Conservation (phyloP, 345 rosid genomes). For the Theobroma cacao region DNA sequence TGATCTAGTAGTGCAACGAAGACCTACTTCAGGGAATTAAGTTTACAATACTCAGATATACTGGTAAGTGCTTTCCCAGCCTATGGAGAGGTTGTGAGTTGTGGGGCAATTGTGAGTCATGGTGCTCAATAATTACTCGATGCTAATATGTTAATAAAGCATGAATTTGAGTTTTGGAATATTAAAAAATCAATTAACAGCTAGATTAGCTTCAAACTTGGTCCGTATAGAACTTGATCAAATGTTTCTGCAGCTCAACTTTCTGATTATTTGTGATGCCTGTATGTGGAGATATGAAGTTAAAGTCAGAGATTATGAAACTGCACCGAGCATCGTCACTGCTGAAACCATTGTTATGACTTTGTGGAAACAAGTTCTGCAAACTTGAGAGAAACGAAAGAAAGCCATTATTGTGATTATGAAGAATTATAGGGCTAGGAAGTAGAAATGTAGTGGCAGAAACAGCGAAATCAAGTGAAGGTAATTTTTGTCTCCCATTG, state of each 20-base stretch:
- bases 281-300: neutral
- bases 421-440: neutral
- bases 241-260: neutral
- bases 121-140: too few relatives aligned
- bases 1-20: conserved; percentile 76
- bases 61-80: conserved; percentile 16
- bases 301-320: neutral
- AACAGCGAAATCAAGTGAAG: neutral
- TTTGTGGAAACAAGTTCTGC: neutral
- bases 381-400: neutral
- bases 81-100: neutral
- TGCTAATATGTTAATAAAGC: neutral
- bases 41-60: neutral
- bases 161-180: neutral
- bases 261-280: neutral
- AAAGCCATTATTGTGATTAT: neutral
- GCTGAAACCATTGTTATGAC: neutral
- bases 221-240: neutral
- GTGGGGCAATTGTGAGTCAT: neutral
- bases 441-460: neutral
- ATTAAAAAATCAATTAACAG: neutral
- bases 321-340: neutral
- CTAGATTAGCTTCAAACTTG: neutral
- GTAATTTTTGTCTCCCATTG: neutral
- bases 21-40: conserved; percentile 37